A percentile compares a stretch with the other conserved stretches of the same genome.
Conservation (phyloP, 768 basidiomycete genomes). For the Agaricus subrufescens region DNA sequence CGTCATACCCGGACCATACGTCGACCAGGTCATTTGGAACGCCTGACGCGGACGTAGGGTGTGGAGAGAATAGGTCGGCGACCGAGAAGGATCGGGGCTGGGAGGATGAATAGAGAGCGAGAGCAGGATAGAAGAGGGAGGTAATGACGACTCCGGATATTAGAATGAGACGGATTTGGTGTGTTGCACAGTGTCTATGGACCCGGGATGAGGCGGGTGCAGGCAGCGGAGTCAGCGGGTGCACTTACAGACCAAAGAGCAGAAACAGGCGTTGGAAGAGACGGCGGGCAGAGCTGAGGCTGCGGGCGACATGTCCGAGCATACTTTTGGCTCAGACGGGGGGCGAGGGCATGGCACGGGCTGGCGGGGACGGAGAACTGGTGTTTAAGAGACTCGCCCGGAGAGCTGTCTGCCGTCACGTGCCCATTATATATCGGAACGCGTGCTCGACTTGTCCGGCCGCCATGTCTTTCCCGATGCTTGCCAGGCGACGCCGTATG, state of each 20-base stretch:
- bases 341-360: constrained; percentile 7
- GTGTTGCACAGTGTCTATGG: constrained; percentile 79
- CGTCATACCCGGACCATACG: constrained; percentile 64
- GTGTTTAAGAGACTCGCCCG: no score
- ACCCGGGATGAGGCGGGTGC: constrained; percentile 7
- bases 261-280: constrained; percentile 54
- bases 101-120: constrained; percentile 77
- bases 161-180: constrained; percentile 86
- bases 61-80: constrained; percentile 58
- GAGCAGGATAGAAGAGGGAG: constrained; percentile 86
- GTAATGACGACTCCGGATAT: constrained; percentile 86
- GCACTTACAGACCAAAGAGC: constrained; percentile 74
- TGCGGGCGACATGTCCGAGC: constrained; percentile 17
- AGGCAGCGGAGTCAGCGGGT: background rate
- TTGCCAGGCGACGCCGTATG: constrained; percentile 10
- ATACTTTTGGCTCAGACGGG: constrained; percentile 10
- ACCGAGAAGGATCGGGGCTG: constrained; percentile 60
- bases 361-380: background rate
- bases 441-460: no score
- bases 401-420: background rate
- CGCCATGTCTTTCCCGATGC: no score
- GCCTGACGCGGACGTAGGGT: constrained; percentile 45
- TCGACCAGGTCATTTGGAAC: constrained; percentile 63
- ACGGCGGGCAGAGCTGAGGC: constrained; percentile 35
- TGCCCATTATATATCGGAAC: background rate